A percentile compares a stretch with the other conserved stretches of the same genome.
Conservation (phyloP, 768 basidiomycete genomes). For the Tricholoma terreum region DNA sequence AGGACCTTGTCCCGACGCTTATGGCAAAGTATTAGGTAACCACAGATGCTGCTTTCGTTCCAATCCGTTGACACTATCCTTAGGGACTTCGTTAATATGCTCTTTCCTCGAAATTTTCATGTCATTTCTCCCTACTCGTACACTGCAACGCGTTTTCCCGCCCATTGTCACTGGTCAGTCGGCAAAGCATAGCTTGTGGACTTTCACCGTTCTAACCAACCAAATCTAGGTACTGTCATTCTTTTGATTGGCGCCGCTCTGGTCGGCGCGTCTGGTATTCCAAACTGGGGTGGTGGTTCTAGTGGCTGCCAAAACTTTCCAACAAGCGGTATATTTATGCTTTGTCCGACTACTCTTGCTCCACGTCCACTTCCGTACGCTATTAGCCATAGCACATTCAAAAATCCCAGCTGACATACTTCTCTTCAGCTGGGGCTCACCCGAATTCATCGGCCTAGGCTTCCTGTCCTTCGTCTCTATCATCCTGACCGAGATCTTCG, state of each 20-base stretch:
- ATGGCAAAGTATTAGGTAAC: conserved; percentile 71
- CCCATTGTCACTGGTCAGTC: conserved; percentile 69
- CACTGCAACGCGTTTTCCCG: conserved; percentile 68
- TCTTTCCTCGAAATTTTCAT: conserved; percentile 78
- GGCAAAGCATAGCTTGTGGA: not conserved
- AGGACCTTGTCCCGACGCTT: conserved; percentile 73
- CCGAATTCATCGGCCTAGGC: conserved; percentile 83
- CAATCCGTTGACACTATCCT: not conserved
- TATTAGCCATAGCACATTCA: not conserved
- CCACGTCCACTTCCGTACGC: conserved; percentile 64
- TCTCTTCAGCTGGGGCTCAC: conserved; percentile 63
- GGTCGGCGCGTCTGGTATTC: conserved; percentile 69
- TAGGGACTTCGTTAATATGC: conserved; percentile 75
- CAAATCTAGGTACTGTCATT: conserved; percentile 61
- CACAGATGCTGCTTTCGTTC: not conserved
- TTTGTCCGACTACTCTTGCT: conserved; percentile 71
- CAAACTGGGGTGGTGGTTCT: conserved; percentile 83
- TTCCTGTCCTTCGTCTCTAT: conserved; percentile 80
- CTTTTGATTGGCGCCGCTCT: conserved; percentile 78
- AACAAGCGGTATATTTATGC: conserved; percentile 57
- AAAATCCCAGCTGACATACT: not conserved
- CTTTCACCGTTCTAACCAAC: not conserved
- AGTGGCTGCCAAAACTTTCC: conserved; percentile 67
- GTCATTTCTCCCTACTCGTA: conserved; percentile 67
- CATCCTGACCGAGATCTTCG: conserved; percentile 77